Conservation (phyloP, 78 protist species). For the Dictyostelium discoideum region DNA sequence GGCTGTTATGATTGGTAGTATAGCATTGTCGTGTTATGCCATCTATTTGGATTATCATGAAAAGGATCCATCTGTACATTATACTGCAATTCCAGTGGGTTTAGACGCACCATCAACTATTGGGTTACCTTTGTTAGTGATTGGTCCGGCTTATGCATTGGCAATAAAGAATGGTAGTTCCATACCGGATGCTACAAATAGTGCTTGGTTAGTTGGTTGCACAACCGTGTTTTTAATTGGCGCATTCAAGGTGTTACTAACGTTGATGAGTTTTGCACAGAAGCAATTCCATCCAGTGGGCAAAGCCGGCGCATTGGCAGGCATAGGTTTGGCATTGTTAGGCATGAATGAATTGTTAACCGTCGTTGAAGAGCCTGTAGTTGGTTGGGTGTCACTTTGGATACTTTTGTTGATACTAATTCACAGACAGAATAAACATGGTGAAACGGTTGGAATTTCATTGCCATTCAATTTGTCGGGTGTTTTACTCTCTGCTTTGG, state of each 20-base stretch:
- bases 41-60: constrained; percentile 41
- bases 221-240: constrained; percentile 65
- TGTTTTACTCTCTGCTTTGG: constrained; percentile 20
- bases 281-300: constrained; percentile 72
- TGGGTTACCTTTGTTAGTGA: constrained; percentile 62
- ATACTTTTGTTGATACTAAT: not conserved
- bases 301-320: constrained; percentile 69
- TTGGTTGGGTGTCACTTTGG: constrained; percentile 68
- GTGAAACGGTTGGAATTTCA: not conserved
- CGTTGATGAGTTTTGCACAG: constrained; percentile 50
- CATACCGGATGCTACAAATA: constrained; percentile 3
- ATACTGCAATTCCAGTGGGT: constrained; percentile 60
- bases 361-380: constrained; percentile 41
- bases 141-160: constrained; percentile 53
- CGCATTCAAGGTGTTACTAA: constrained; percentile 7
- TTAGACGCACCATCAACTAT: constrained; percentile 68
- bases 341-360: constrained; percentile 51
- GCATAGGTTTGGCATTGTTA: constrained; percentile 48
- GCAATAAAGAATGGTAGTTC: not conserved
- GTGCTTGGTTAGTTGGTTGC: constrained; percentile 78
- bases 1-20: constrained; percentile 56
- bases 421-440: constrained; percentile 46
- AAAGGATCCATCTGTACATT: constrained; percentile 10
- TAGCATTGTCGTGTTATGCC: constrained; percentile 30
- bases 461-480: constrained; percentile 49